These are phyloP conservation scores for Kwoniella sp. DNA, from an alignment of 768 basidiomycete genomes.

Conservation along the genomic window DNA sequence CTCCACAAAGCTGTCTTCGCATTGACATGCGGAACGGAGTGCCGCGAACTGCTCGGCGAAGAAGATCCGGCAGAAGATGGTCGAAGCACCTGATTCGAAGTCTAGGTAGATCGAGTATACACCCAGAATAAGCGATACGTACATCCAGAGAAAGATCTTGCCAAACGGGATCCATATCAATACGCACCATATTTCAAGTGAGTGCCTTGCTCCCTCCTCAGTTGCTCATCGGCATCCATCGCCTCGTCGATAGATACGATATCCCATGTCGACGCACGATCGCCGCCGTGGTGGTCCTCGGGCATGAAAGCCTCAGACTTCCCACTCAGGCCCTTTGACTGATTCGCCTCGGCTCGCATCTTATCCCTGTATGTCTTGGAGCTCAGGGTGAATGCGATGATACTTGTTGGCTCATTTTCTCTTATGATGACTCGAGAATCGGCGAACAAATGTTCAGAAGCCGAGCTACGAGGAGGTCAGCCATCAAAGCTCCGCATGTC, in stretches of 20 bases:
- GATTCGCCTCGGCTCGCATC: slow-evolving; percentile 38
- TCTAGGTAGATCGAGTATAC: slow-evolving; percentile 66
- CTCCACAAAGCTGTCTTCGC: slow-evolving; percentile 90
- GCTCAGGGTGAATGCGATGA: slow-evolving; percentile 84
- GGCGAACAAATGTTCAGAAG: slow-evolving; percentile 82
- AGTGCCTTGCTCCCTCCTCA: slow-evolving; percentile 43
- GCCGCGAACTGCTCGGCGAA: slow-evolving; percentile 98
- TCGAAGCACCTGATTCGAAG: slow-evolving; percentile 84
- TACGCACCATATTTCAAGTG: slow-evolving; percentile 56
- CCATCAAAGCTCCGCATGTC: too few species aligned
- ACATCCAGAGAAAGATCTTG: neutral
- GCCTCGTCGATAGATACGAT: slow-evolving; percentile 77
- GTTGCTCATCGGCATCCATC: slow-evolving; percentile 47
- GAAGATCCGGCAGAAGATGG: slow-evolving; percentile 89
- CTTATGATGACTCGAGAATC: slow-evolving; percentile 93
- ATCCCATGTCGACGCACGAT: slow-evolving; percentile 88
- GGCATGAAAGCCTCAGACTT: slow-evolving; percentile 88
- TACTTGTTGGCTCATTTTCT: slow-evolving; percentile 95
- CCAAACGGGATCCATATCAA: neutral
- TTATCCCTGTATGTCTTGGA: slow-evolving; percentile 57
- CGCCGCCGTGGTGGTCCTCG: slow-evolving; percentile 75
- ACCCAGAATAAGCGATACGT: too few species aligned
- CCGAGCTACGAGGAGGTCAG: slow-evolving; percentile 32
- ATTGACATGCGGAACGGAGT: slow-evolving; percentile 85
- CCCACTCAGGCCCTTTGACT: slow-evolving; percentile 60